Conservation (phyloP, 768 basidiomycete species). For the Cyathus striatus region DNA sequence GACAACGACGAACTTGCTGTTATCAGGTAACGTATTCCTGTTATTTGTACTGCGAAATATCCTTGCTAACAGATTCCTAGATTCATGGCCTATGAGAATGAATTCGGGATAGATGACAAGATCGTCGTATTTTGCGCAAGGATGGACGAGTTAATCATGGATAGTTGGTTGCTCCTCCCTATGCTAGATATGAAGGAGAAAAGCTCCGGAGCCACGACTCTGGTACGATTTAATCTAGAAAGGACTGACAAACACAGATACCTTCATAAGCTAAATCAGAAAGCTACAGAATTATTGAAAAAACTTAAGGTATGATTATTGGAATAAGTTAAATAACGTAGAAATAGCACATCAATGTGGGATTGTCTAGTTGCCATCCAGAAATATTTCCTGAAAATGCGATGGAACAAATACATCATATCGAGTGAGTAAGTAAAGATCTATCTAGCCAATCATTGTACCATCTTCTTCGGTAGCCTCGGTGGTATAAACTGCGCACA, state of each 20-base stretch:
- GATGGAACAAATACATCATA: too few species aligned
- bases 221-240: constrained; percentile 27
- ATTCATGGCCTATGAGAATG: constrained; percentile 32
- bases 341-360: too few species aligned
- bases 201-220: constrained; percentile 33
- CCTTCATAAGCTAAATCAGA: too few species aligned
- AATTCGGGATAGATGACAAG: constrained; percentile 37
- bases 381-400: too few species aligned
- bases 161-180: constrained; percentile 40
- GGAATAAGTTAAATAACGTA: too few species aligned
- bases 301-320: too few species aligned
- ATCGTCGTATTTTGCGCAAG: constrained; percentile 52
- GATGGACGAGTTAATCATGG: constrained; percentile 37
- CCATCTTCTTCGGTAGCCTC: constrained; percentile 36
- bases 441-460: background rate
- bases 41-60: background rate
- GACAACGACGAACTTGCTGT: constrained; percentile 48
- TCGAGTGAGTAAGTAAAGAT: too few species aligned
- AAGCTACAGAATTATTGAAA: too few species aligned
- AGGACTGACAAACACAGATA: too few species aligned
- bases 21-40: constrained; percentile 29
- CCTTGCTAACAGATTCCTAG: constrained; percentile 12
- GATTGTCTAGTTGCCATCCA: too few species aligned
- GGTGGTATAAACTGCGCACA: constrained; percentile 78
- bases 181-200: constrained; percentile 50